Conservation (phyloP, 1,284 basidiomycete genomes). For the Anthracocystis panici-leucophaei region DNA sequence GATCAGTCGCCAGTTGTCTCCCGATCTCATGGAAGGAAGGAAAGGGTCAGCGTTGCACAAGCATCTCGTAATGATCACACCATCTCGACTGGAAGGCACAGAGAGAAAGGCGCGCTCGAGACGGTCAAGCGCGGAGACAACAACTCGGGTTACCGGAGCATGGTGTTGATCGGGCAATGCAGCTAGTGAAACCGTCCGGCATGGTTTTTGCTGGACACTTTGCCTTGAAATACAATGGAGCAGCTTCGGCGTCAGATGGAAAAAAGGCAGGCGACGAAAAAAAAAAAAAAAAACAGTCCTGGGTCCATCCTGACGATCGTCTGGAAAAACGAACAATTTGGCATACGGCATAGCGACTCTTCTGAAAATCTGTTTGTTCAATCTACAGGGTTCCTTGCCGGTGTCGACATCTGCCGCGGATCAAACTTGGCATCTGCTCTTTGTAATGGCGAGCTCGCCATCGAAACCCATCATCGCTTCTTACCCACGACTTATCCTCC, state of each 20-base stretch:
- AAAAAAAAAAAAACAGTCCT: slow-evolving; percentile 6
- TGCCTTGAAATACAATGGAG: not conserved
- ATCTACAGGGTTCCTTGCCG: no score
- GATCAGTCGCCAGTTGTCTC: no score
- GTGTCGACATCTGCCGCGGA: not conserved
- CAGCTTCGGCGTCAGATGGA: slow-evolving; percentile 4
- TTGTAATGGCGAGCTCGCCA: no score
- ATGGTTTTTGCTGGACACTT: not conserved
- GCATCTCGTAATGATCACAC: no score
- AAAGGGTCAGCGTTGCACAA: no score
- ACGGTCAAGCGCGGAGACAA: slow-evolving; percentile 6
- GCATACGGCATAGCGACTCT: not conserved
- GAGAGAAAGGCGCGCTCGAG: no score
- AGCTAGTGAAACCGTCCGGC: slow-evolving; percentile 22
- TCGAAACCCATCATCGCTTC: no score
- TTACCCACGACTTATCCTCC: no score
- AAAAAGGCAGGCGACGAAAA: not conserved
- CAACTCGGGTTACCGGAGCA: not conserved
- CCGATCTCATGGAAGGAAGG: no score
- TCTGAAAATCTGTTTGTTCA: slow-evolving; percentile 6
- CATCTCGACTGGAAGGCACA: no score
- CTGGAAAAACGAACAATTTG: not conserved
- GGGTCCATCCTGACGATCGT: slow-evolving; percentile 7
- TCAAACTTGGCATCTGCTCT: not conserved
- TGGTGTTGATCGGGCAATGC: slow-evolving; percentile 26